These are phyloP conservation scores for Pholiota adiposa DNA, from an alignment of 1,284 basidiomycete genomes.

Conservation along the genomic window DNA sequence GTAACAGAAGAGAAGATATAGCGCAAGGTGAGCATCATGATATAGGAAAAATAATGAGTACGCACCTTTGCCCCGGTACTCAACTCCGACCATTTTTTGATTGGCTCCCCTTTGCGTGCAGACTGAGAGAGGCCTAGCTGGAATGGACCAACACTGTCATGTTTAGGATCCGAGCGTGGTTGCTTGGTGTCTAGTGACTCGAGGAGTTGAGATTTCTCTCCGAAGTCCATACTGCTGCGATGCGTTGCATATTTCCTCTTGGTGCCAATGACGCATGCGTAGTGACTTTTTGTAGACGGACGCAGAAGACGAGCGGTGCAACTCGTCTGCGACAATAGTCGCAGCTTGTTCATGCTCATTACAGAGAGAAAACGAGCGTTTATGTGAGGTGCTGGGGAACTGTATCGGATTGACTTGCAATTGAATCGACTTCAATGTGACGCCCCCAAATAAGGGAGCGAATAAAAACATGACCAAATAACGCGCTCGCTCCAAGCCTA, in stretches of 20 bases:
- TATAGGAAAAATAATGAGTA: constrained; percentile 18
- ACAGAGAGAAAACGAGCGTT: not conserved
- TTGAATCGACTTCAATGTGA: not conserved
- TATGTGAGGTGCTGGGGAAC: not conserved
- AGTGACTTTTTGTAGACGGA: constrained; percentile 10
- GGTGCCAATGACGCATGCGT: constrained; percentile 17
- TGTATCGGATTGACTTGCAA: not conserved
- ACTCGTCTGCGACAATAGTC: constrained; percentile 24
- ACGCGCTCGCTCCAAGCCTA: constrained; percentile 13
- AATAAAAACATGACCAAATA: constrained; percentile 25
- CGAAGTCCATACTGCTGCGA: constrained; percentile 35
- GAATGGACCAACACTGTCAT: constrained; percentile 81
- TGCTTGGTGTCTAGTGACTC: constrained; percentile 69
- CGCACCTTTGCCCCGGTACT: constrained; percentile 84
- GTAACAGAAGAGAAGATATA: constrained; percentile 2
- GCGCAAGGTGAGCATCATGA: not conserved
- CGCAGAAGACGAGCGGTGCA: constrained; percentile 10
- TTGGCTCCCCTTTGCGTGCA: constrained; percentile 55
- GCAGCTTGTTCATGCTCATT: constrained; percentile 31
- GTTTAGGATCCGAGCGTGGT: constrained; percentile 40
- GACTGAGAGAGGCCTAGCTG: constrained; percentile 73
- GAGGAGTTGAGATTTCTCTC: constrained; percentile 53
- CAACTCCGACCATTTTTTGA: constrained; percentile 84
- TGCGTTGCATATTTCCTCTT: constrained; percentile 51
- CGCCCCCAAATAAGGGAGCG: not conserved